Evolutionary conservation across 108 stramenopile species (phyloP).

Genomic region (Stephanodiscus triporus): DNA sequence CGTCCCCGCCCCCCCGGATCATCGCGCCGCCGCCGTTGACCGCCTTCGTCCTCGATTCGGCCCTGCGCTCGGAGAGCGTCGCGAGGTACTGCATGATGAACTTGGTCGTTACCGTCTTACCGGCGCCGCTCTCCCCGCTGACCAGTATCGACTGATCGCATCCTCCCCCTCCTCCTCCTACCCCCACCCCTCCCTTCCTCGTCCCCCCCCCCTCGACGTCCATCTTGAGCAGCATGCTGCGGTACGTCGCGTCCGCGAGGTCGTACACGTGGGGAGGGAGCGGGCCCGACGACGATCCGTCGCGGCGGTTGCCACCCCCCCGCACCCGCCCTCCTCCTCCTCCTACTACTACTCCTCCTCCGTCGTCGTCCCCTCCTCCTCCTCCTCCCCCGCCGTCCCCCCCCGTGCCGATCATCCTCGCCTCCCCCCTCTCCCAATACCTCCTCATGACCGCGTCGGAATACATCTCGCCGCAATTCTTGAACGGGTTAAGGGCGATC

Average conservation of each 20-base stretch:
- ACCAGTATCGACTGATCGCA: slow-evolving; percentile 79
- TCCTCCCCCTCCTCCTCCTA: neutral
- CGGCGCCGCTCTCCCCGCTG: slow-evolving; percentile 94
- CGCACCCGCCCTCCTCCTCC: no score
- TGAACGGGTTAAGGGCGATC: slow-evolving; percentile 95
- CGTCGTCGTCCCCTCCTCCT: slow-evolving; percentile 4
- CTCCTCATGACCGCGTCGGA: slow-evolving; percentile 69
- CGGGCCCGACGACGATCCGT: no score
- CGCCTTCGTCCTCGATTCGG: slow-evolving; percentile 48
- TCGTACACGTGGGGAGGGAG: slow-evolving; percentile 96
- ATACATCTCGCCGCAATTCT: slow-evolving; percentile 63
- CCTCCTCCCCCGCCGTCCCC: slow-evolving; percentile 10
- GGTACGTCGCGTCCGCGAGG: slow-evolving; percentile 90
- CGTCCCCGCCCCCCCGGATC: no score
- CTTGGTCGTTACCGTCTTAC: slow-evolving; percentile 98
- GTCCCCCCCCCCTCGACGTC: slow-evolving; percentile 24
- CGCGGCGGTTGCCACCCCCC: neutral
- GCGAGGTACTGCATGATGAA: slow-evolving; percentile 96
- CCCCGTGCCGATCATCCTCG: slow-evolving; percentile 26
- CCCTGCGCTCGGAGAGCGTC: slow-evolving; percentile 67
- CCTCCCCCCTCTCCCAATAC: slow-evolving; percentile 71
- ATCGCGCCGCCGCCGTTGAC: no score
- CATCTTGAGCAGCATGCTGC: slow-evolving; percentile 81
- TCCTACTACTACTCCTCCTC: neutral
- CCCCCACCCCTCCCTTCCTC: neutral